Base-by-base conservation (phyloP, 495 filamentous ascomycete species). In the Penicillium longicatenatum region DNA sequence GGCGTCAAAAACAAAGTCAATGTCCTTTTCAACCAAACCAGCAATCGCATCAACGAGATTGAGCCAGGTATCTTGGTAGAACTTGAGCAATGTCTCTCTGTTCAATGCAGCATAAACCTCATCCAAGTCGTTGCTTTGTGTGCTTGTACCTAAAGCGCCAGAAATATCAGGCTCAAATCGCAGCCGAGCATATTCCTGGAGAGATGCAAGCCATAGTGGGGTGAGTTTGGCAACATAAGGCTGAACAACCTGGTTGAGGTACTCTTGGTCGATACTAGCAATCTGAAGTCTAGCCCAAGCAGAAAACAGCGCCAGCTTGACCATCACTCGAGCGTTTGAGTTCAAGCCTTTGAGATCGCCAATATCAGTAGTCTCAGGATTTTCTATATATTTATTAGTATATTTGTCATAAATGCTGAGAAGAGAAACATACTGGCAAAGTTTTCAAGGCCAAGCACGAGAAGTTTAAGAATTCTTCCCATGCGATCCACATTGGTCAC, bases 241-340 rank as follows among this genome's bases (percentile, higher is more conserved):
- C 65, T 92, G 90, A 39, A 99, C 80, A 2, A 98, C 92, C 59
- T 92, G 84, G 6, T 88, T 86, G 26, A 99, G 79, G 64, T 98
- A 98, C 30, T 85, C 86, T 55, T 98, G 92, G 63, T 98, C 93
- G 22, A 86, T 87, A 73, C 94, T 97, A 2, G 95, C 93, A 43
- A 99, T 92, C 70, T 99, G 95, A 31, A 99, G 82, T 59, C 96
- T 90, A n/a, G 94, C 95, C 94, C 94, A 99, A 8, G 92, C 94
- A n/a, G 93, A 93, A 68, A 95, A 92, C 2, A 98, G 88, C 1
- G 95, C 86, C 85, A 97, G 92, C 68, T 93, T 95, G 41, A 99
- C 92, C 94, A 99, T 99, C 26, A 97, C 92, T 57, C 93, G 89
- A 3, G 94, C 94, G 67, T 99, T 99, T 0, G 95, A 91, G 70